Conservation (phyloP, 2,329 filamentous ascomycete species). For the Paecilomyces dactylethromorphus region DNA sequence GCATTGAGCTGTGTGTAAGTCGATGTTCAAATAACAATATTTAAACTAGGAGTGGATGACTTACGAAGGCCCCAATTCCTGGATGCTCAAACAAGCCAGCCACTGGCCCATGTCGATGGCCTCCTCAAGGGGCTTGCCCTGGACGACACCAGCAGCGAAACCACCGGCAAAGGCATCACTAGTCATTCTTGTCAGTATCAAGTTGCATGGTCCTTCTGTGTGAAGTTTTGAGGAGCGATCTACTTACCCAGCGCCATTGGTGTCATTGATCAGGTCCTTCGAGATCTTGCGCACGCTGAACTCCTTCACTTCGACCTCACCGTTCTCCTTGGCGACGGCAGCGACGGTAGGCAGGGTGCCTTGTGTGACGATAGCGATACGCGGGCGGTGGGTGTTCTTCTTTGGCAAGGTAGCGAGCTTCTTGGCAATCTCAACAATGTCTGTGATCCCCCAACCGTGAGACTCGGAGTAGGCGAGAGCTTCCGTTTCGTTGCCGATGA, state of each 20-base stretch:
- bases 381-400: constrained; percentile 77
- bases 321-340: constrained; percentile 62
- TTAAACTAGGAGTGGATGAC: constrained; percentile 32
- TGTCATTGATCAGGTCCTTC: constrained; percentile 79
- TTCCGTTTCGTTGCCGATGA: constrained; percentile 96
- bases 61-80: constrained; percentile 93
- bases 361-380: constrained; percentile 88
- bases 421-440: constrained; percentile 79
- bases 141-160: constrained; percentile 80
- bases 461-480: constrained; percentile 79
- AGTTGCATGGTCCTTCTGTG: neutral
- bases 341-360: constrained; percentile 87
- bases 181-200: neutral
- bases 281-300: constrained; percentile 77
- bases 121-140: constrained; percentile 72
- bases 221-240: neutral
- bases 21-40: neutral
- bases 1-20: constrained; percentile 17
- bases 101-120: constrained; percentile 91
- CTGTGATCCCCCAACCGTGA: constrained; percentile 66
- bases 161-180: constrained; percentile 94
- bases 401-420: constrained; percentile 83
- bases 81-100: constrained; percentile 88
- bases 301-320: constrained; percentile 60
- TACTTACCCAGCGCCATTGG: constrained; percentile 75